Base-by-base conservation (phyloP, 352 stramenopile genomes). In the Phytophthora palmivora region DNA sequence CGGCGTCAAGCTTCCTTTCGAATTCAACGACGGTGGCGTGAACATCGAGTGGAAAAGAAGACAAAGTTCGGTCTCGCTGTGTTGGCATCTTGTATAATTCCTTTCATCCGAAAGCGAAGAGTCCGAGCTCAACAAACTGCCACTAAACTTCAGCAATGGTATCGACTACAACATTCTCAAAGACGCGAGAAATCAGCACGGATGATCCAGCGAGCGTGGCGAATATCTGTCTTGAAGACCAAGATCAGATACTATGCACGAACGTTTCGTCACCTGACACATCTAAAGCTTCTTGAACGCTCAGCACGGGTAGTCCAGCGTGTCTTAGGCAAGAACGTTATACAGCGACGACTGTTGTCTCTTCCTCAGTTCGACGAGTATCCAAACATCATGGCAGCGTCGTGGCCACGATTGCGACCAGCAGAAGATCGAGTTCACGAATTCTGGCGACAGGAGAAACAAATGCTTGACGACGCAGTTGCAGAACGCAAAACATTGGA, bases 291-390 rank as follows among this genome's bases (percentile, higher is more conserved):
- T 5, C 62, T 79, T 0, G 59, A 87, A 36, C 33, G 36, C 1
- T 78, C 65, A 8, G 82, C 83, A 2, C 64, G 73, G 6, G 32
- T 89, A 0, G 30, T 94, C 0, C 85, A 94, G 46, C 69, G 69
- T 24, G 28, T 65, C 1, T 32, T 94, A 0, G 82, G 58, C 0
- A 63, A 14, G 4, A 52, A 61, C 5, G 30, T 60, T 4, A 68
- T 79, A 4, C 71, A 78, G 12, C 55, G 52, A 12, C 67, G 74
- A 2, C 28, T 91, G 3, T 6, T 81, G 7, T 32, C 33, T 12
- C 60, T 53, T 8, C 28, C 54, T 0, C 65, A 74, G 18, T 72
- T 89, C 8, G 44, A 60, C 15, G 47, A 71, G 16, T 79, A 79
- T 57, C 62, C 58, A 9, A 33, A 12, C 11, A 18, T 85, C 36